Base-by-base conservation (phyloP, 805 yeast species). In the Candida boidinii region DNA sequence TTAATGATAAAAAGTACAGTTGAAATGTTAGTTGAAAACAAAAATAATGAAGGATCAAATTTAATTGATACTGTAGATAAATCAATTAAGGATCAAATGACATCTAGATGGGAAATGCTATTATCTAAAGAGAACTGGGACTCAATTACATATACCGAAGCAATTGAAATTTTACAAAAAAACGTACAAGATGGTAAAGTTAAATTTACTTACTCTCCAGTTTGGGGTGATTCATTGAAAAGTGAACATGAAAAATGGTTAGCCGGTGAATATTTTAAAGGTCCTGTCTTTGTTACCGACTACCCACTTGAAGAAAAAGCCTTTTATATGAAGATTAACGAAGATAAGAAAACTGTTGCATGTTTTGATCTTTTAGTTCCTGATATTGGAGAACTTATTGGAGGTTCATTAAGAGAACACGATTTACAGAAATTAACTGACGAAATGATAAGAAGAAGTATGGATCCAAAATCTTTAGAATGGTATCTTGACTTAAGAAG, bases 201-300 rank as follows among this genome's bases (percentile, higher is more conserved):
- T 16, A 26, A 46, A 2, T 68, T 73, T 42, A 56, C 58, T 29
- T 60, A 62, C 35, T 51, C 53, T 23, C 76, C 81, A 2, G 44
- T 46, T 3, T 81, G 86, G 79, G 95, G 95, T 4, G 81, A 73
- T 19, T 70, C 77, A 1, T 57, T 92, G 20, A 73, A 73, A 36
- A 76, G 94, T 0, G 95, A 85, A 44, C 95, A 90, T 49, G 99
- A 92, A 54, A 88, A 85, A 56, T 84, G 84, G 81, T 59, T 92
- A 7, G 86, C 97, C 0, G 83, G 82, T 2, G 66, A 56, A 2
- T 57, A 76, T 37, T 81, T 76, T 54, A 52, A 70, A 23, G 67
- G 76, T 0, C 96, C 96, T 0, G 86, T 88, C 1, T 87, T 88
- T 53, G 84, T 92, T 12, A 86, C 94, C 0, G 83, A 88, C 51